Evolutionary conservation across 129 eudicot genomes (phyloP).

Genomic region (Saussurea involucrata): DNA sequence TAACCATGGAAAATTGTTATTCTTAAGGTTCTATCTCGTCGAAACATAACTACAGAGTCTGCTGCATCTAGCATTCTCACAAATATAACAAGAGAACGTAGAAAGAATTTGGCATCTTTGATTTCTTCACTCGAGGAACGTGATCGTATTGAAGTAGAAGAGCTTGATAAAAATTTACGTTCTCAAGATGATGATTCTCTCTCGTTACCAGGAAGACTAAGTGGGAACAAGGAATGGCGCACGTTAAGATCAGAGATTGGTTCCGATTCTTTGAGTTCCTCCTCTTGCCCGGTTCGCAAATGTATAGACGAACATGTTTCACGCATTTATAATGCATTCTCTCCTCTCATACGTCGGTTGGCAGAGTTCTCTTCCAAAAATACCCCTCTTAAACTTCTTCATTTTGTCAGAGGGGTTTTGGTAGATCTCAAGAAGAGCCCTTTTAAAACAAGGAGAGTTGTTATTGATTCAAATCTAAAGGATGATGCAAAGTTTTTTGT

Average conservation of each 20-base stretch:
- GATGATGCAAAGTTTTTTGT: conserved; percentile 21
- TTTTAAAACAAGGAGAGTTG: conserved; percentile 54
- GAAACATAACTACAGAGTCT: conserved; percentile 69
- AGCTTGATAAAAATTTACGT: conserved; percentile 49
- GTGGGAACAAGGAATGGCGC: conserved; percentile 93
- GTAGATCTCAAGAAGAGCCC: conserved; percentile 65
- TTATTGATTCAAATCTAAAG: conserved; percentile 36
- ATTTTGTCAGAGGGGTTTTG: conserved; percentile 46
- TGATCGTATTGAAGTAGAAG: conserved; percentile 52
- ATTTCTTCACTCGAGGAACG: conserved; percentile 67
- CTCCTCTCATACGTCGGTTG: conserved; percentile 47
- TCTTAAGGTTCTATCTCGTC: conserved; percentile 69
- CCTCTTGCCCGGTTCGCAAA: conserved; percentile 82
- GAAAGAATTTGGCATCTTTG: conserved; percentile 41
- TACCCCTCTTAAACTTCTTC: conserved; percentile 49
- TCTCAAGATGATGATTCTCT: conserved; percentile 49
- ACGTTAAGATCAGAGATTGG: conserved; percentile 74
- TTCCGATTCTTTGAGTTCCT: conserved; percentile 59
- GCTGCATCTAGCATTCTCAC: conserved; percentile 36
- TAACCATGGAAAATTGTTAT: conserved; percentile 8
- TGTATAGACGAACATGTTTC: conserved; percentile 87
- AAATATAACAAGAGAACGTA: conserved; percentile 55
- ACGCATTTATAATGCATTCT: conserved; percentile 63
- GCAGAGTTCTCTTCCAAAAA: conserved; percentile 44
- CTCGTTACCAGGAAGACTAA: conserved; percentile 88